These are phyloP conservation scores for Vaccinium myrtillus DNA, from an alignment of 148 eudicot genomes.

Conservation along the genomic window DNA sequence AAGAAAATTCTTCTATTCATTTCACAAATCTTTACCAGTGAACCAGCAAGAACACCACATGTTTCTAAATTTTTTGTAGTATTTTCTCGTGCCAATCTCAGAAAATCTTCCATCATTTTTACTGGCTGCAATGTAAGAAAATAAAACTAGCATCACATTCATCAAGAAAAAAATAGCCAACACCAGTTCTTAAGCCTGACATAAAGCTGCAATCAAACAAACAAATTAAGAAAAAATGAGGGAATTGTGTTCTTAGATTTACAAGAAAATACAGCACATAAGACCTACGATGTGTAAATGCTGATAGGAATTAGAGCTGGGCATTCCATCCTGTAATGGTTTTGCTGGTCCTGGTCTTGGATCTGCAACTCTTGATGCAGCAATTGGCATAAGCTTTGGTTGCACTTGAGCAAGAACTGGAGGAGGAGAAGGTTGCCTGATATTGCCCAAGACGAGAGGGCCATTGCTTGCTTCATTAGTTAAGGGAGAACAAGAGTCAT, in stretches of 20 bases:
- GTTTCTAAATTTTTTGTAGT: conserved; percentile 87
- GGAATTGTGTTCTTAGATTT: background rate
- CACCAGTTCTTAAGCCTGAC: background rate
- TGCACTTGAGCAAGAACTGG: conserved; percentile 92
- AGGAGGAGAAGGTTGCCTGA: conserved; percentile 95
- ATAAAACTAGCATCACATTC: conserved; percentile 17
- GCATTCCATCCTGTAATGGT: conserved; percentile 48
- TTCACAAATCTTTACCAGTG: conserved; percentile 50
- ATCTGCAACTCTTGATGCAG: conserved; percentile 95
- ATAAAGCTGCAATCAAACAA: background rate
- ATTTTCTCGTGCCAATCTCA: conserved; percentile 81
- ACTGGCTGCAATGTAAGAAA: conserved; percentile 66
- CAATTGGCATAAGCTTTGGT: conserved; percentile 50
- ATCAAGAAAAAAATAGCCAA: background rate
- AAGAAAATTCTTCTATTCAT: background rate
- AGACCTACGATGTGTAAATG: conserved; percentile 83
- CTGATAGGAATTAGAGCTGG: conserved; percentile 64
- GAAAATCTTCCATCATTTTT: conserved; percentile 85
- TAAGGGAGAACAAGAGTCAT: conserved; percentile 33
- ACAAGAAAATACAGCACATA: background rate
- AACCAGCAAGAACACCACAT: conserved; percentile 96
- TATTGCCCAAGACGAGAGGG: conserved; percentile 38
- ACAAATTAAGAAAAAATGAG: background rate
- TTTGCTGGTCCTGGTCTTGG: conserved; percentile 94
- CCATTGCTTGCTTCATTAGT: conserved; percentile 24